Evolutionary conservation across 257 asterid species (phyloP).

Genomic region (Solanum infundibuliforme): DNA sequence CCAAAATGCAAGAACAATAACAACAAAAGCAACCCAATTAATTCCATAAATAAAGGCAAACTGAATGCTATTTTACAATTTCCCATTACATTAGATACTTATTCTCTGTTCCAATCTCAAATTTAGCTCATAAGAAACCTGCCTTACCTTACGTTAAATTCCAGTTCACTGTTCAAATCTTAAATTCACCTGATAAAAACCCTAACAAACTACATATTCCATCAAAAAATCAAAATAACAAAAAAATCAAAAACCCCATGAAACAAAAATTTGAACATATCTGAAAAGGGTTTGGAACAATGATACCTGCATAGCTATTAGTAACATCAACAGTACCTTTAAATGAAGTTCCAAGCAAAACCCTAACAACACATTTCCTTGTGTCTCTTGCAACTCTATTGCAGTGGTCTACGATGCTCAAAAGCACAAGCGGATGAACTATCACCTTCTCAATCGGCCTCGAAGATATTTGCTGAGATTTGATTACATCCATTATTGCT

Average conservation of each 20-base stretch:
- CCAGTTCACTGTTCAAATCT: not conserved
- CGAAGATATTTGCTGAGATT: conserved; percentile 69
- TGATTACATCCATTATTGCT: conserved; percentile 61
- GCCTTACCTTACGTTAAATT: too few species aligned
- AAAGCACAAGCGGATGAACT: conserved; percentile 84
- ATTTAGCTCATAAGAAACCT: too few species aligned
- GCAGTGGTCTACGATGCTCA: conserved; percentile 92
- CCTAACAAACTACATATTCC: not conserved
- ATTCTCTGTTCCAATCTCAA: too few species aligned
- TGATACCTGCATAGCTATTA: conserved; percentile 80
- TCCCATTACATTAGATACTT: too few species aligned
- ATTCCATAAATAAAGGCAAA: not conserved
- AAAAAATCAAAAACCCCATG: not conserved
- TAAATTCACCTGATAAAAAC: not conserved
- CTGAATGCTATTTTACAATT: too few species aligned
- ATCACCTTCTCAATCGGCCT: conserved; percentile 84
- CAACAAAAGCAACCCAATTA: too few species aligned
- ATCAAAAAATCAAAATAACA: not conserved
- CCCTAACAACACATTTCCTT: conserved; percentile 78
- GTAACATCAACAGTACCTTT: conserved; percentile 91
- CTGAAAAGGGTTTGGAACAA: not conserved
- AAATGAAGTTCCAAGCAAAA: conserved; percentile 66
- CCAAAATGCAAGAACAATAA: too few species aligned
- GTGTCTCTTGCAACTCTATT: conserved; percentile 91
- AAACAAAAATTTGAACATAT: conserved; percentile 17